A percentile compares a stretch with the other conserved stretches of the same genome.
phyloP scores from a whole-genome alignment of 345 rosid genomes.

The Pugionium dolabratum region DNA sequence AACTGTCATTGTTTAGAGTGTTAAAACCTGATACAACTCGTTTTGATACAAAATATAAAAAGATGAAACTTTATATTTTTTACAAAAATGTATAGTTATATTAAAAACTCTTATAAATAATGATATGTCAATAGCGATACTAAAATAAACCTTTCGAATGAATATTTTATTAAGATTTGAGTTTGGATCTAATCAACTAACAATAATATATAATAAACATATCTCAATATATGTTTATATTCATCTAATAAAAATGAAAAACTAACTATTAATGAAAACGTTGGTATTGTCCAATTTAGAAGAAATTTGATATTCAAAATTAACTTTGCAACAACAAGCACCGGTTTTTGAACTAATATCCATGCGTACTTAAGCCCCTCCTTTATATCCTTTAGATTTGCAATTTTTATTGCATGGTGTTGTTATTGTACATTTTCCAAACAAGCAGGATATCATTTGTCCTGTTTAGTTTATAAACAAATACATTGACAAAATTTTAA shows the following conservation, averaged over 20 bases:
- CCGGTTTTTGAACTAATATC: neutral
- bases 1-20: no score
- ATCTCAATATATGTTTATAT: neutral
- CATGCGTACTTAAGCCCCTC: slow-evolving; percentile 22
- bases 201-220: neutral
- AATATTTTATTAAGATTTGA: no score
- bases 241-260: slow-evolving; percentile 1
- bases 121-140: no score
- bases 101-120: no score
- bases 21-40: no score
- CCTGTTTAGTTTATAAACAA: slow-evolving; percentile 19
- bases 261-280: neutral
- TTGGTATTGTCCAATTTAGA: neutral
- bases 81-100: no score
- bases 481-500: neutral
- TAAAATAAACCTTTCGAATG: no score
- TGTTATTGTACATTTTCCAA: slow-evolving; percentile 7
- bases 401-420: slow-evolving; percentile 2
- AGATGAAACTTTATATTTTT: no score
- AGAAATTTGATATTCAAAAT: slow-evolving; percentile 3
- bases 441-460: slow-evolving; percentile 19
- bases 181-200: no score
- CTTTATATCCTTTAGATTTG: slow-evolving; percentile 23
- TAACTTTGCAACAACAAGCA: slow-evolving; percentile 27
- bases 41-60: no score